phyloP scores from a whole-genome alignment of 2,329 filamentous ascomycete genomes.

The Ophiocordyceps camponoti-floridani region DNA sequence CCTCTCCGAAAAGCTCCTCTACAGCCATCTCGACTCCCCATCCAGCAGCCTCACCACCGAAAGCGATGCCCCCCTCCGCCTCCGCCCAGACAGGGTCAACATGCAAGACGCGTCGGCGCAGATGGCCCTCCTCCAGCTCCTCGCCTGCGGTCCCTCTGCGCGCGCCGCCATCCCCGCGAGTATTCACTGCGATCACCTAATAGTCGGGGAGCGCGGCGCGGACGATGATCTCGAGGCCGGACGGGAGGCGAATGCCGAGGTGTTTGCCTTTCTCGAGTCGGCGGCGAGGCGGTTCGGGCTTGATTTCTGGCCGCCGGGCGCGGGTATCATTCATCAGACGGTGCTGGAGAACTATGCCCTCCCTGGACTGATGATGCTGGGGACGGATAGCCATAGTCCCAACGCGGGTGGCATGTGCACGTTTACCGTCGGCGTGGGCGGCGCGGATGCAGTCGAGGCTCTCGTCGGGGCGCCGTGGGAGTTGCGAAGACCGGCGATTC shows the following conservation, averaged over 20 bases:
- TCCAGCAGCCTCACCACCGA: conserved; percentile 61
- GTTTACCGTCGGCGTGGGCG: conserved; percentile 91
- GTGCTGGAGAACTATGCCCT: conserved; percentile 95
- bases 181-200: conserved; percentile 98
- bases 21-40: conserved; percentile 71
- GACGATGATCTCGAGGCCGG: conserved; percentile 70
- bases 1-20: conserved; percentile 94
- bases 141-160: conserved; percentile 71
- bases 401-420: conserved; percentile 91
- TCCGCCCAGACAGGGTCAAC: conserved; percentile 92
- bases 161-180: conserved; percentile 86
- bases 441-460: conserved; percentile 92
- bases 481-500: conserved; percentile 78
- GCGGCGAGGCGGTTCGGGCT: conserved; percentile 83
- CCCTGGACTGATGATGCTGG: conserved; percentile 97
- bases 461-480: conserved; percentile 96
- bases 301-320: conserved; percentile 88
- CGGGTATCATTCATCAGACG: conserved; percentile 93
- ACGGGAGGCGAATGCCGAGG: conserved; percentile 85
- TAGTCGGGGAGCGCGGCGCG: conserved; percentile 84
- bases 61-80: conserved; percentile 78
- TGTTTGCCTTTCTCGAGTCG: conserved; percentile 93
- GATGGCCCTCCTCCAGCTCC: conserved; percentile 97
- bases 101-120: conserved; percentile 99
- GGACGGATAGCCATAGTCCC: conserved; percentile 91